phyloP scores from a whole-genome alignment of 2,329 filamentous ascomycete genomes.

The Calonectria naviculata region DNA sequence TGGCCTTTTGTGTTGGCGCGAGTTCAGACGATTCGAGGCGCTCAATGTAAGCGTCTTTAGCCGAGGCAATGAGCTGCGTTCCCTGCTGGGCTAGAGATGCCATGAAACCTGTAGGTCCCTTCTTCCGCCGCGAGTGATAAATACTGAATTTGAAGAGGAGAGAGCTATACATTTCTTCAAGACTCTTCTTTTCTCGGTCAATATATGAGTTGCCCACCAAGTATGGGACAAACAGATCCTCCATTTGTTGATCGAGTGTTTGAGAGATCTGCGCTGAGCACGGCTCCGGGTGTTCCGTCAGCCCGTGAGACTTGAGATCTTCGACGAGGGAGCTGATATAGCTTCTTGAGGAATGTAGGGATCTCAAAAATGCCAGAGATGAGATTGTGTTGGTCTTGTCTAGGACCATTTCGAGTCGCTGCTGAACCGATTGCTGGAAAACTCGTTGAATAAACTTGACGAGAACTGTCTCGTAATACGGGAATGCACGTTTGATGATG shows the following conservation, averaged over 20 bases:
- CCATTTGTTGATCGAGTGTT: slow-evolving; percentile 79
- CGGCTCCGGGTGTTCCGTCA: slow-evolving; percentile 95
- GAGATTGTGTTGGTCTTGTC: slow-evolving; percentile 95
- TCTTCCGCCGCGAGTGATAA: slow-evolving; percentile 91
- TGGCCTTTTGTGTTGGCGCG: slow-evolving; percentile 86
- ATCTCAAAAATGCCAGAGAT: slow-evolving; percentile 89
- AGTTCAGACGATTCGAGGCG: slow-evolving; percentile 90
- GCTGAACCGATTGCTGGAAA: slow-evolving; percentile 98
- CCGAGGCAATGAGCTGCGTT: slow-evolving; percentile 87
- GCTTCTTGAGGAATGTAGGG: slow-evolving; percentile 87
- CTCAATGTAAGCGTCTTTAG: slow-evolving; percentile 91
- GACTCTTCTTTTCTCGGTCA: slow-evolving; percentile 73
- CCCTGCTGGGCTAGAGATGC: slow-evolving; percentile 90
- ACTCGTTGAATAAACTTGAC: slow-evolving; percentile 94
- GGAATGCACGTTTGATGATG: slow-evolving; percentile 96
- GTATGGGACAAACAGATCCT: slow-evolving; percentile 81
- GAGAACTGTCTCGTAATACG: slow-evolving; percentile 94
- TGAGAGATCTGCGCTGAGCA: slow-evolving; percentile 86
- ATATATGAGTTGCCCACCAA: slow-evolving; percentile 77
- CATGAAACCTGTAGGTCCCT: slow-evolving; percentile 91
- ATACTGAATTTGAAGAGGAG: slow-evolving; percentile 96
- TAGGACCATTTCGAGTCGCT: slow-evolving; percentile 92
- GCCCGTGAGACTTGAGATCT: slow-evolving; percentile 90
- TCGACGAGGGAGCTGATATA: slow-evolving; percentile 92
- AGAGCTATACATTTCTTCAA: slow-evolving; percentile 89